Percentiles rank a stretch among this genome's conserved stretches.
phyloP scores from a whole-genome alignment of 495 filamentous ascomycete genomes.

The Pseudomonodictys pantanalensis region DNA sequence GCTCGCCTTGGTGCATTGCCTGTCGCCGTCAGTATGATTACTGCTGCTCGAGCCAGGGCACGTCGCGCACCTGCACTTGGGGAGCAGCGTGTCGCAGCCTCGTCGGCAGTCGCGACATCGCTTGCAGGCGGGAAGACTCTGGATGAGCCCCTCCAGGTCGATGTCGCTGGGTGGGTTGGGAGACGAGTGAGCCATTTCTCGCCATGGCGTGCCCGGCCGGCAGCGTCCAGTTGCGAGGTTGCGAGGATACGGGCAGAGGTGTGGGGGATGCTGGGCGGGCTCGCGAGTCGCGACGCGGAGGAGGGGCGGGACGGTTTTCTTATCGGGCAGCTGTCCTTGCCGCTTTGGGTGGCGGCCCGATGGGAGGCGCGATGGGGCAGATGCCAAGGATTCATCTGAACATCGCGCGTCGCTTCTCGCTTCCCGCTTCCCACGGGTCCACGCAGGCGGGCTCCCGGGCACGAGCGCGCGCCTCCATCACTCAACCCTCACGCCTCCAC shows the following conservation, averaged over 20 bases:
- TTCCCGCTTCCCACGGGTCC: too few relatives aligned
- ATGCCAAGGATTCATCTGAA: neutral
- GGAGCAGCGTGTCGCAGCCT: slow-evolving; percentile 26
- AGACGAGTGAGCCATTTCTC: slow-evolving; percentile 13
- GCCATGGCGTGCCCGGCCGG: slow-evolving; percentile 10
- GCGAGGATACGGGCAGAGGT: too few relatives aligned
- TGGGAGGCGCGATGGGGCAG: too few relatives aligned
- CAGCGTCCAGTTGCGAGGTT: neutral
- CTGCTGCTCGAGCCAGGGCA: neutral
- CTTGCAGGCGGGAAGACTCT: slow-evolving; percentile 20
- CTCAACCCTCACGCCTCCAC: neutral
- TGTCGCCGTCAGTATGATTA: neutral
- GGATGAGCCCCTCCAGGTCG: slow-evolving; percentile 24
- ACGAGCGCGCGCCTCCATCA: too few relatives aligned
- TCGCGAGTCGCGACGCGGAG: neutral
- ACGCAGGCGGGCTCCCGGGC: too few relatives aligned
- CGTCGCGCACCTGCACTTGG: slow-evolving; percentile 3
- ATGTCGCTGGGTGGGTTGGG: slow-evolving; percentile 2
- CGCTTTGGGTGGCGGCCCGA: neutral
- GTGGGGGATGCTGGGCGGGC: neutral
- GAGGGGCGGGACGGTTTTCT: neutral
- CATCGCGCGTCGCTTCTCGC: too few relatives aligned
- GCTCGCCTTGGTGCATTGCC: slow-evolving; percentile 23
- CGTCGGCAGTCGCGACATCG: slow-evolving; percentile 23
- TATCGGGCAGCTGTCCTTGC: neutral